Conservation (phyloP, 176 grass and related monocot genomes). For the Olyra latifolia region DNA sequence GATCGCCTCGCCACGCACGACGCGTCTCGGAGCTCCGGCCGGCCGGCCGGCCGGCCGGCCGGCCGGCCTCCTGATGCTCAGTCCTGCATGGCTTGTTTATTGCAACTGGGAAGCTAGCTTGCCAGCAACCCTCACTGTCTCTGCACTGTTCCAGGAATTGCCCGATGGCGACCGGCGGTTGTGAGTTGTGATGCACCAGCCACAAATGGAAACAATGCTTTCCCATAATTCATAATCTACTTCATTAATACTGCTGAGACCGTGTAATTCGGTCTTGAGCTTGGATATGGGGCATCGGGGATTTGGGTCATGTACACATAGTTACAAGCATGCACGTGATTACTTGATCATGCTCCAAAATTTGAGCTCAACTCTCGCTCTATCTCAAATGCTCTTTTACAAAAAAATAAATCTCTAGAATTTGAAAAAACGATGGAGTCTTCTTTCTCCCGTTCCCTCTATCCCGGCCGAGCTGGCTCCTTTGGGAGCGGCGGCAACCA, state of each 20-base stretch:
- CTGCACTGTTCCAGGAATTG: neutral
- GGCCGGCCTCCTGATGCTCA: constrained; percentile 6
- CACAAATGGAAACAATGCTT: neutral
- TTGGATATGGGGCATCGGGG: too few relatives aligned
- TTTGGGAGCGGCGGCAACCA: too few relatives aligned
- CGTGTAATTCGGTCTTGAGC: too few relatives aligned
- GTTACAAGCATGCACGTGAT: too few relatives aligned
- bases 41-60: constrained; percentile 28
- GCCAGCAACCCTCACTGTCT: neutral
- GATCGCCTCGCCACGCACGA: neutral
- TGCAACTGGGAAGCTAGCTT: constrained; percentile 26
- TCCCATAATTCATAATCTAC: neutral
- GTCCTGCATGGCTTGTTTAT: constrained; percentile 29
- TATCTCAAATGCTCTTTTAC: too few relatives aligned
- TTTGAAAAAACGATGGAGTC: too few relatives aligned
- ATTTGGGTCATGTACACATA: too few relatives aligned
- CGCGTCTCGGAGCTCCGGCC: neutral
- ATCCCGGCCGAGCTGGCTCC: too few relatives aligned
- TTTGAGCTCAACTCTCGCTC: too few relatives aligned
- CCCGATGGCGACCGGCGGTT: neutral
- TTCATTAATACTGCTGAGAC: neutral
- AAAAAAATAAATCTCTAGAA: too few relatives aligned
- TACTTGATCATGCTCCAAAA: too few relatives aligned
- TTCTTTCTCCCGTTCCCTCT: too few relatives aligned
- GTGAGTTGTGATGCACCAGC: neutral